These are phyloP conservation scores for Sporobolomyces phaffii DNA, from an alignment of 768 basidiomycete genomes.

Conservation along the genomic window DNA sequence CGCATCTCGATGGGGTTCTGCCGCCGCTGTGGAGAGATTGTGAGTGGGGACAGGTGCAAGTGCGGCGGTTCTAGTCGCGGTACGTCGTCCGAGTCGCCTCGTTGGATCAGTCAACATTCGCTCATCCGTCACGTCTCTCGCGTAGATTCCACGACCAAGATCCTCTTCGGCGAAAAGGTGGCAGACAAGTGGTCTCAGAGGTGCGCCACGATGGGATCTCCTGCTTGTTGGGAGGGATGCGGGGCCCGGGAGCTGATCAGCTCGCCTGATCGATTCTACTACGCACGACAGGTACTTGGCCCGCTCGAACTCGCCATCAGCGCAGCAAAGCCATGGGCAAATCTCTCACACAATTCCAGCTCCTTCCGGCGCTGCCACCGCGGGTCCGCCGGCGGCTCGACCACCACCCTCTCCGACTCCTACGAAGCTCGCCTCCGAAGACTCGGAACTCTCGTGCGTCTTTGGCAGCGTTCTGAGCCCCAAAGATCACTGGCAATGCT, in stretches of 20 bases:
- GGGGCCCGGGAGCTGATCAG: too few relatives aligned
- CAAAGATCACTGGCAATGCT: slow-evolving; percentile 24
- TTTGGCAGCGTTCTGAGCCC: slow-evolving; percentile 29
- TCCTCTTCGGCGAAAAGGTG: neutral
- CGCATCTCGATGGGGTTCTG: slow-evolving; percentile 40
- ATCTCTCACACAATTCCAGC: too few relatives aligned
- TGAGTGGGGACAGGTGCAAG: slow-evolving; percentile 4
- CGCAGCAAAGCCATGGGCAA: too few relatives aligned
- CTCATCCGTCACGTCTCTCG: neutral
- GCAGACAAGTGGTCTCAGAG: slow-evolving; percentile 21
- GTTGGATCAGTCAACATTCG: too few relatives aligned
- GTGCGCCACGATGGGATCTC: too few relatives aligned
- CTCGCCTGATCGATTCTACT: too few relatives aligned
- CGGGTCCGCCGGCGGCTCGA: neutral
- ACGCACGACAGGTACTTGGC: neutral
- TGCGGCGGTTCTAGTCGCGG: slow-evolving; percentile 23
- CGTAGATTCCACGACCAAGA: slow-evolving; percentile 20
- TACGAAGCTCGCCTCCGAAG: slow-evolving; percentile 11
- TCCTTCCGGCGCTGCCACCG: too few relatives aligned
- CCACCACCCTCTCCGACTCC: slow-evolving; percentile 9
- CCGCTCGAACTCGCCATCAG: neutral
- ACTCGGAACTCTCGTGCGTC: slow-evolving; percentile 14
- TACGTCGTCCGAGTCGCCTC: too few relatives aligned
- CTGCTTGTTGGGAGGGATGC: neutral
- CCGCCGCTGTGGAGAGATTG: slow-evolving; percentile 26